Base-by-base conservation (phyloP, 1,139 yeast species). In the Suhomyces bolitotheri region DNA sequence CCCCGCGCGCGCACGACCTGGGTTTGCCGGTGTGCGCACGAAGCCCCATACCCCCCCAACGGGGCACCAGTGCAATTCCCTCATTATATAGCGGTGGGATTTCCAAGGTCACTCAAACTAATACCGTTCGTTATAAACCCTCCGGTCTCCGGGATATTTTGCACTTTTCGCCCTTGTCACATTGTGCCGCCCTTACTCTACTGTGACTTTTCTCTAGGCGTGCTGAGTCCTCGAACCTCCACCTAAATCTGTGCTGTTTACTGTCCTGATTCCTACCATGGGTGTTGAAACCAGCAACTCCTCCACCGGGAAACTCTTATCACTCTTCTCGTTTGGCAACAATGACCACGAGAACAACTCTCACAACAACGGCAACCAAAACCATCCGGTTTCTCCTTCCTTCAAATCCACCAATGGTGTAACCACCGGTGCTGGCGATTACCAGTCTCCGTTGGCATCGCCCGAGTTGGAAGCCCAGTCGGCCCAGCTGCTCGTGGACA, bases 401-500 rank as follows among this genome's bases (percentile, higher is more conserved):
- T 23, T 29, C 20, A 27, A 22, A 10, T 23, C 36, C 9, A 10
- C 30, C 27, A n/a, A n/a, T n/a, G 20, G 20, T 17, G 20, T 17
- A 6, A 8, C 8, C 20, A 8, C 8, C 20, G 20, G 6, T 8
- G 20, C 20, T 20, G 17, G 23, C 20, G 41, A 34, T 6, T 38
- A 21, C 32, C 41, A 31, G 10, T 31, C 38, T 10, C 41, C 38
- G 2, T 29, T 23, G 19, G 36, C 25, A 4, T 33, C 34, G 8
- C 35, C 32, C 4, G 28, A 15, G 14, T n/a, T 13, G 9, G 33
- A 27, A 12, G 11, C 24, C 4, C 35, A 21, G 24, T 12, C 31
- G 27, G 48, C 43, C 7, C 39, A 43, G 10, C 38, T 44, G 4
- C 33, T 42, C 12, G 33, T 36, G 16, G 43, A 79, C 79, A 87